Evolutionary conservation across 176 grass and related monocot species (phyloP).

Genomic region (Cocos nucifera): DNA sequence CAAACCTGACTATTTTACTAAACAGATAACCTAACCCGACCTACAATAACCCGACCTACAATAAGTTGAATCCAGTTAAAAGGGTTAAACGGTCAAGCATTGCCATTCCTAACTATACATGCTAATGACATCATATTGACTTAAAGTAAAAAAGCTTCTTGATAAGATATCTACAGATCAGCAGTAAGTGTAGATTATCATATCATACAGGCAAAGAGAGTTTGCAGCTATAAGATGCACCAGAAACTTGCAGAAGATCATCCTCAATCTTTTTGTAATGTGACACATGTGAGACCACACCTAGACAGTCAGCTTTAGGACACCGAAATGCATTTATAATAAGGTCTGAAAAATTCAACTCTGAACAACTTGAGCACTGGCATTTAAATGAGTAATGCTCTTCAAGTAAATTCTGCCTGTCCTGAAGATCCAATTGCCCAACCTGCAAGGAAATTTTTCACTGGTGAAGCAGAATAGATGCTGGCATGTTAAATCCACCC

Average conservation of each 20-base stretch:
- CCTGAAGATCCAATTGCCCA: conserved; percentile 57
- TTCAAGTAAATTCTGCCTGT: conserved; percentile 62
- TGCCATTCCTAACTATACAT: too few relatives aligned
- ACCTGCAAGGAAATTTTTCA: conserved; percentile 27
- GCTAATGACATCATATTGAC: too few relatives aligned
- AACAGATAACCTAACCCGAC: too few relatives aligned
- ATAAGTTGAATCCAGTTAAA: too few relatives aligned
- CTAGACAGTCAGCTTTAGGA: conserved; percentile 44
- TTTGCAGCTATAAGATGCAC: conserved; percentile 34
- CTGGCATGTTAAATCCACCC: too few relatives aligned
- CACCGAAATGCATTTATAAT: conserved; percentile 71
- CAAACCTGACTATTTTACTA: too few relatives aligned
- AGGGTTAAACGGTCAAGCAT: too few relatives aligned
- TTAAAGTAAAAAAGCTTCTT: too few relatives aligned
- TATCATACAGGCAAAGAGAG: conserved; percentile 52
- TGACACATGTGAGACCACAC: conserved; percentile 54
- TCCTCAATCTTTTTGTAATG: conserved; percentile 28
- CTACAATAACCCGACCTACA: too few relatives aligned
- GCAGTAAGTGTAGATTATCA: conserved; percentile 1
- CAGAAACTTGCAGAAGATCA: conserved; percentile 48
- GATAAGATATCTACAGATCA: too few relatives aligned
- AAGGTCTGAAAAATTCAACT: conserved; percentile 70
- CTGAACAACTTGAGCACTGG: conserved; percentile 69
- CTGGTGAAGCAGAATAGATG: too few relatives aligned
- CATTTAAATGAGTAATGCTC: conserved; percentile 79